Percentiles rank a stretch among this genome's conserved stretches.
phyloP scores from a whole-genome alignment of 345 rosid genomes.

The Aethionema arabicum region DNA sequence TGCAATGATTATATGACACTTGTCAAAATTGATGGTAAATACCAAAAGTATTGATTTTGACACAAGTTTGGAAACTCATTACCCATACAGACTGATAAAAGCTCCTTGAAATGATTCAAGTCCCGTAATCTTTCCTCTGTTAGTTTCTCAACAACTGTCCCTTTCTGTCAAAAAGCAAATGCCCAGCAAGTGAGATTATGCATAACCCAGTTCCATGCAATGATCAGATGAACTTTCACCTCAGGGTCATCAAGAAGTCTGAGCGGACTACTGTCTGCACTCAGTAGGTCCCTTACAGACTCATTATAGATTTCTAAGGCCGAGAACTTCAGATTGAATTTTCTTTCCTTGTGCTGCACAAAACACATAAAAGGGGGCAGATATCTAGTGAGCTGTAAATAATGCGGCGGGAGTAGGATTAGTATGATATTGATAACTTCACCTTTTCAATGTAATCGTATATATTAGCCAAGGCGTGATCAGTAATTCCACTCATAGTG shows the following conservation, averaged over 20 bases:
- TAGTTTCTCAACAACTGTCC: slow-evolving; percentile 86
- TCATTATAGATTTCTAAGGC: slow-evolving; percentile 97
- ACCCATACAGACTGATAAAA: slow-evolving; percentile 79
- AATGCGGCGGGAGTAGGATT: slow-evolving; percentile 1
- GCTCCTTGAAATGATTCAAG: slow-evolving; percentile 77
- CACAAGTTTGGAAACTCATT: slow-evolving; percentile 17
- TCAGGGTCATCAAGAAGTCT: slow-evolving; percentile 94
- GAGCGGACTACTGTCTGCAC: slow-evolving; percentile 63
- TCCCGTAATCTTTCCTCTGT: slow-evolving; percentile 69
- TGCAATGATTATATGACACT: slow-evolving; percentile 40
- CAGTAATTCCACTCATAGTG: slow-evolving; percentile 89
- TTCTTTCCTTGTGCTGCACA: slow-evolving; percentile 79
- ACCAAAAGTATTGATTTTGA: slow-evolving; percentile 13
- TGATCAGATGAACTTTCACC: slow-evolving; percentile 49
- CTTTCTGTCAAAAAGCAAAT: slow-evolving; percentile 55
- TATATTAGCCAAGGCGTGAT: slow-evolving; percentile 70
- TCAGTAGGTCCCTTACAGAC: slow-evolving; percentile 88
- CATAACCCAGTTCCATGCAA: slow-evolving; percentile 26
- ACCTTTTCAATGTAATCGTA: slow-evolving; percentile 75
- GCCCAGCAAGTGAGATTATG: slow-evolving; percentile 23
- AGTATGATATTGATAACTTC: slow-evolving; percentile 13
- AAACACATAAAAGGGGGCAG: slow-evolving; percentile 14
- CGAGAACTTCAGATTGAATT: slow-evolving; percentile 72
- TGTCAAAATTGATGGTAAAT: slow-evolving; percentile 22
- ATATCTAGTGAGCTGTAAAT: slow-evolving; percentile 4